A percentile compares a stretch with the other conserved stretches of the same genome.
phyloP scores from a whole-genome alignment of 495 filamentous ascomycete species.

The Aspergillus sparsus region DNA sequence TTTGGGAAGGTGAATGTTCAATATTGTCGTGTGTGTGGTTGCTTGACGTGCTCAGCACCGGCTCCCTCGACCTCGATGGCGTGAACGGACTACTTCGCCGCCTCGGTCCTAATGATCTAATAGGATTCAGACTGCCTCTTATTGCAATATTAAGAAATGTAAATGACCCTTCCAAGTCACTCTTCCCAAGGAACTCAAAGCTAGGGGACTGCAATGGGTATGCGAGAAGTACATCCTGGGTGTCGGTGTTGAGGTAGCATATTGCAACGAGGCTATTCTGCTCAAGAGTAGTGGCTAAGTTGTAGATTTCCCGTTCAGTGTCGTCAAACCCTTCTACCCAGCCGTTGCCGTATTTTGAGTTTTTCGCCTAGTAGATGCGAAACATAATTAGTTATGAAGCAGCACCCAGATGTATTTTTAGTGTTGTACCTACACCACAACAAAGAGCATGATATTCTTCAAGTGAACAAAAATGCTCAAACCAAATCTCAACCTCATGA shows the following conservation, averaged over 20 bases:
- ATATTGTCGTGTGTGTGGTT: not conserved
- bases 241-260: conserved; percentile 17
- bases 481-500: conserved; percentile 40
- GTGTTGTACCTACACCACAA: conserved; percentile 31
- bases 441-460: conserved; percentile 36
- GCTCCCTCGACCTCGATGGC: not conserved
- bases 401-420: not conserved
- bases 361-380: conserved; percentile 12
- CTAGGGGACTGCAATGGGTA: conserved; percentile 29
- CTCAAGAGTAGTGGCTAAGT: conserved; percentile 31
- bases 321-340: conserved; percentile 43
- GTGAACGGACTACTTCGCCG: not conserved
- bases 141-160: conserved; percentile 31
- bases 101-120: conserved; percentile 4
- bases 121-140: conserved; percentile 16
- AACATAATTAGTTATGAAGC: not conserved
- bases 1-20: not conserved
- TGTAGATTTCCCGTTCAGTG: conserved; percentile 31
- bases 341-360: conserved; percentile 25
- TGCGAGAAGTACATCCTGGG: conserved; percentile 29
- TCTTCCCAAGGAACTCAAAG: conserved; percentile 26
- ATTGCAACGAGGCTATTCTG: conserved; percentile 30
- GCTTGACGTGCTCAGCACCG: not conserved
- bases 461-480: conserved; percentile 38
- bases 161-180: not conserved